Conservation (phyloP, 2,329 filamentous ascomycete species). For the Phaeophleospora eucalypticola region DNA sequence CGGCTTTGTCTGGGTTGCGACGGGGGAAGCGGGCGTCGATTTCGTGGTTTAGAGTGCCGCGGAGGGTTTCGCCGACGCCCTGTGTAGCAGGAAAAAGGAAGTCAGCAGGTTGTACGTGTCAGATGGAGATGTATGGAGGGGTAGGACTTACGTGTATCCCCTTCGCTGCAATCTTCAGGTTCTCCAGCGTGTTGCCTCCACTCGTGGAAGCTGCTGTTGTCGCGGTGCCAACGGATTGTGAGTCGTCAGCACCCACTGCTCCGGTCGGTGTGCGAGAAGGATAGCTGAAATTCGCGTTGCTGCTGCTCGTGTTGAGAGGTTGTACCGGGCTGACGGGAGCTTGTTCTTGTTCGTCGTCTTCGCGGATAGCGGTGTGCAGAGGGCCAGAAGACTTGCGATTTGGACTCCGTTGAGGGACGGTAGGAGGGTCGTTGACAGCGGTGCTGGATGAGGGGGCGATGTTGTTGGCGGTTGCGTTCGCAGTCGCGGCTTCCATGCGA, state of each 20-base stretch:
- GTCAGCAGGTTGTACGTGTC: constrained; percentile 1
- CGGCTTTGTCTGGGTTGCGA: constrained; percentile 27
- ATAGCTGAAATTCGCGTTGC: constrained; percentile 11
- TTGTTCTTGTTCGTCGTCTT: constrained; percentile 2
- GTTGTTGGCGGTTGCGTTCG: neutral
- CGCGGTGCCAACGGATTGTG: neutral
- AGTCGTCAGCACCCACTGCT: neutral
- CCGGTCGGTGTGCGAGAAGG: neutral
- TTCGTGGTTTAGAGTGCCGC: constrained; percentile 32
- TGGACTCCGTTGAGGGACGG: constrained; percentile 9
- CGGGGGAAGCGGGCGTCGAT: constrained; percentile 28
- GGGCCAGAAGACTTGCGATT: constrained; percentile 6
- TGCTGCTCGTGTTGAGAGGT: neutral
- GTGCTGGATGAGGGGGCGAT: neutral
- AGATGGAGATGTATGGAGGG: constrained; percentile 1
- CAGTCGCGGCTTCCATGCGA: neutral
- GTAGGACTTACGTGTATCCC: constrained; percentile 28
- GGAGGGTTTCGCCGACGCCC: constrained; percentile 33
- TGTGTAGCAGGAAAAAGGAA: constrained; percentile 10
- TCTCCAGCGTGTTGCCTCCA: constrained; percentile 16
- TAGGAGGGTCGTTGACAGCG: neutral
- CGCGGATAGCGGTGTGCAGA: neutral
- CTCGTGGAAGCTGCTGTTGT: constrained; percentile 7
- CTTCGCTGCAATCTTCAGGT: constrained; percentile 29
- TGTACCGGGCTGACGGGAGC: constrained; percentile 7